A percentile compares a stretch with the other conserved stretches of the same genome.
Evolutionary conservation across 164 flowering plant genomes (phyloP).

Genomic region (Akebia trifoliata): DNA sequence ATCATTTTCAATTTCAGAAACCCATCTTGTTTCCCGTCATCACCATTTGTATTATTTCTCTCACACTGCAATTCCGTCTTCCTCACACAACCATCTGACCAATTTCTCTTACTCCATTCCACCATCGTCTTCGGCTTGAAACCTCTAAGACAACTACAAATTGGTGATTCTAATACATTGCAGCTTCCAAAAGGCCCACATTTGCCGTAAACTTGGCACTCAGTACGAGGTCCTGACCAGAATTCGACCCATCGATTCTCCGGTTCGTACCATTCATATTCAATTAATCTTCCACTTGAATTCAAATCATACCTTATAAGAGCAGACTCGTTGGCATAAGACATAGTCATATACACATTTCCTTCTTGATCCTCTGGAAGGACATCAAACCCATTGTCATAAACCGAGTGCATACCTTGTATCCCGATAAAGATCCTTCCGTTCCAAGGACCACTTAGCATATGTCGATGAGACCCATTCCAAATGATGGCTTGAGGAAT

Average conservation of each 20-base stretch:
- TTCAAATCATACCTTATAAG: not conserved
- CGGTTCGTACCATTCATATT: conserved; percentile 7
- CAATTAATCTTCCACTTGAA: not conserved
- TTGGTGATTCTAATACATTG: conserved; percentile 2
- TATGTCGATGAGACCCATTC: conserved; percentile 20
- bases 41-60: not conserved
- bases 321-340: not conserved
- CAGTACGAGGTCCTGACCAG: not conserved
- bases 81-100: conserved; percentile 30
- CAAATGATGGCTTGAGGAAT: conserved; percentile 20
- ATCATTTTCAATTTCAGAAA: conserved; percentile 20
- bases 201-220: conserved; percentile 26
- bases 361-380: not conserved
- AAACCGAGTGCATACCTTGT: conserved; percentile 13
- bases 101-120: conserved; percentile 23
- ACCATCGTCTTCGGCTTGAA: conserved; percentile 20
- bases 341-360: not conserved
- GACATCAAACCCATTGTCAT: too few relatives aligned
- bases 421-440: conserved; percentile 26
- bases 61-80: conserved; percentile 13
- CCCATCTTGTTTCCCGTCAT: conserved; percentile 22
- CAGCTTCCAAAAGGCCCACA: conserved; percentile 37
- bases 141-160: conserved; percentile 37
- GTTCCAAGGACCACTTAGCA: conserved; percentile 42
- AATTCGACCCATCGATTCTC: not conserved